phyloP scores from a whole-genome alignment of 169 alveolate genomes.

The Pseudocohnilembus persalinus region DNA sequence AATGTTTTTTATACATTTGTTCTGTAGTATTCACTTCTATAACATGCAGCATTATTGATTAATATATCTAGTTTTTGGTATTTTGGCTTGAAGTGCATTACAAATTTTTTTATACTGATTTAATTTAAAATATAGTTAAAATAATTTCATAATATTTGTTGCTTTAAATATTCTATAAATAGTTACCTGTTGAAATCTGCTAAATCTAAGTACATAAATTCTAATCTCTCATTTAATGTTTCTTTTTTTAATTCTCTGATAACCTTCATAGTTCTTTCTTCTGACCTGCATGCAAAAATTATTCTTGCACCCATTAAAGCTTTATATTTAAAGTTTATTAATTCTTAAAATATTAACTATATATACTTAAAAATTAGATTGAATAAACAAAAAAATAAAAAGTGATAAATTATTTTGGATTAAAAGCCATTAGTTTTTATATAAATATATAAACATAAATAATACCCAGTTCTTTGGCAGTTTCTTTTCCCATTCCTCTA shows the following conservation, averaged over 20 bases:
- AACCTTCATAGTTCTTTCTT: constrained; percentile 23
- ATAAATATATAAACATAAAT: too few relatives aligned
- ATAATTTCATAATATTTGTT: too few relatives aligned
- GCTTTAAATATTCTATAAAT: too few relatives aligned
- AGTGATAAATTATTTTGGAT: too few relatives aligned
- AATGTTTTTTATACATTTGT: neutral
- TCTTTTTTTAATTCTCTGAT: constrained; percentile 36
- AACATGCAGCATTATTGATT: constrained; percentile 58
- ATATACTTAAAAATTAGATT: too few relatives aligned
- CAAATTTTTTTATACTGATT: constrained; percentile 36
- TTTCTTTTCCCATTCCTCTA: constrained; percentile 62
- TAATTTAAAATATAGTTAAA: too few relatives aligned
- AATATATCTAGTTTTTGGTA: constrained; percentile 50
- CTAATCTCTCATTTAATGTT: constrained; percentile 39
- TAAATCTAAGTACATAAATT: constrained; percentile 37
- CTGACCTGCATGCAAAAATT: constrained; percentile 57
- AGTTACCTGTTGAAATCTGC: constrained; percentile 1
- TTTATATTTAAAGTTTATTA: neutral
- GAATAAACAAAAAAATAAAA: too few relatives aligned
- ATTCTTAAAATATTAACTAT: too few relatives aligned
- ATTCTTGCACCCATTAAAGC: constrained; percentile 48
- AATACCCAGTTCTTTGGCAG: constrained; percentile 42
- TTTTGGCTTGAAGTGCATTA: constrained; percentile 28
- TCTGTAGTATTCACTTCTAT: neutral
- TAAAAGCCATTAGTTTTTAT: too few relatives aligned